These are phyloP conservation scores for Asterella californica DNA, from an alignment of 225 moss, liverwort and hornwort species.

Conservation along the genomic window DNA sequence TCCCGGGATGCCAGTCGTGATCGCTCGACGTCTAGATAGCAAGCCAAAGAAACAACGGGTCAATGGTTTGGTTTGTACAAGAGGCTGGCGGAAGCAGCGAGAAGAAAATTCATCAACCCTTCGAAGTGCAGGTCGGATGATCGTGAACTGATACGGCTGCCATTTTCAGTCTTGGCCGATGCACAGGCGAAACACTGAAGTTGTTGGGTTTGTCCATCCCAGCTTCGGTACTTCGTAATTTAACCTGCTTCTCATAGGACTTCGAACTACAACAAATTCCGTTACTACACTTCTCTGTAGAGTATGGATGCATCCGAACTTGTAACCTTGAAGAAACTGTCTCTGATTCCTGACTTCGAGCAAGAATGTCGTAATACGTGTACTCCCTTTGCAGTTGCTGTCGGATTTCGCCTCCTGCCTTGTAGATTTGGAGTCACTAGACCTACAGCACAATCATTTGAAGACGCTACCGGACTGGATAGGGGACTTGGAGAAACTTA, in stretches of 20 bases:
- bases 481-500: conserved; percentile 49
- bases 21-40: no score
- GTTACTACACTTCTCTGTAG: no score
- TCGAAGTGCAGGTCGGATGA: neutral
- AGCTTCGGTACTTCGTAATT: conserved; percentile 6
- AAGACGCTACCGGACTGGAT: conserved; percentile 46
- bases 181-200: neutral
- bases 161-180: neutral
- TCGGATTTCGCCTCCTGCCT: conserved; percentile 48
- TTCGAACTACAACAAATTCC: no score
- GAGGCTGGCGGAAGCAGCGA: neutral
- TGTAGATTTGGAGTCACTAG: conserved; percentile 31
- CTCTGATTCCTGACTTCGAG: no score
- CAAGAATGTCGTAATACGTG: no score
- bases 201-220: neutral
- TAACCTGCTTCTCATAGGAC: neutral
- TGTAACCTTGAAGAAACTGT: no score
- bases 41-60: neutral
- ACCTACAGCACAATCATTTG: conserved; percentile 39
- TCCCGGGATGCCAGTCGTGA: no score
- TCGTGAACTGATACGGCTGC: neutral
- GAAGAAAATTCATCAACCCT: neutral
- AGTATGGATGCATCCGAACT: no score
- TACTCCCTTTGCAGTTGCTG: conserved; percentile 52
- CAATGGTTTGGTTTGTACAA: neutral